A percentile compares a stretch with the other conserved stretches of the same genome.
phyloP scores from a whole-genome alignment of 139 green algal species.

The Penium margaritaceum region DNA sequence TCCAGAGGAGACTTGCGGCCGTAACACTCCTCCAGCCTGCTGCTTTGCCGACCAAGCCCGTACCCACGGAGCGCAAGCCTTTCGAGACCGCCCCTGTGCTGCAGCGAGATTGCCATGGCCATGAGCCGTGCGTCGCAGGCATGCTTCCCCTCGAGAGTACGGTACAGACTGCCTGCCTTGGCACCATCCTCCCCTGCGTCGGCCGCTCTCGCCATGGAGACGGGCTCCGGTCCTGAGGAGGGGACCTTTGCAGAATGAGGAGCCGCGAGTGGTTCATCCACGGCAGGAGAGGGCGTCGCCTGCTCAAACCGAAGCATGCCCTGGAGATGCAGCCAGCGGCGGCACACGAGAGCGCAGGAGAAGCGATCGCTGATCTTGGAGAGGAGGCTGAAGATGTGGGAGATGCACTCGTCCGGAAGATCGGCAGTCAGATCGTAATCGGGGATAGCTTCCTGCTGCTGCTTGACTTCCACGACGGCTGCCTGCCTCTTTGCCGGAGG shows the following conservation, averaged over 20 bases:
- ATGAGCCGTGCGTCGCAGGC: not conserved
- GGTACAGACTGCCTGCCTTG: not conserved
- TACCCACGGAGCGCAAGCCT: not conserved
- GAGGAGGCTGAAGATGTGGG: slow-evolving; percentile 2
- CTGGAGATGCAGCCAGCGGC: slow-evolving; percentile 1
- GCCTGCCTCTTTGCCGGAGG: too few relatives aligned
- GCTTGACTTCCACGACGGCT: too few relatives aligned
- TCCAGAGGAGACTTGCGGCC: too few relatives aligned
- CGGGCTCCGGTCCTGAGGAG: too few relatives aligned
- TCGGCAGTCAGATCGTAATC: not conserved
- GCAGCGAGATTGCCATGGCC: not conserved
- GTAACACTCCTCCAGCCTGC: too few relatives aligned
- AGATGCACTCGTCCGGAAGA: not conserved
- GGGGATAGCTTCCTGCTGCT: too few relatives aligned
- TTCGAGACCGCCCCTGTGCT: not conserved
- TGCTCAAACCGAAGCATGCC: not conserved
- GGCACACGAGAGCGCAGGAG: slow-evolving; percentile 8
- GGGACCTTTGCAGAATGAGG: too few relatives aligned
- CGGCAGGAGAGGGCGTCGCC: too few relatives aligned
- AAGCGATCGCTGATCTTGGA: not conserved
- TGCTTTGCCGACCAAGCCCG: not conserved
- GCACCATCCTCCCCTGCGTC: too few relatives aligned
- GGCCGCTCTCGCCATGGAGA: too few relatives aligned
- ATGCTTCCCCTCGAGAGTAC: not conserved
- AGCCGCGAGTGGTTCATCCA: too few relatives aligned